Evolutionary conservation across 805 yeast species (phyloP).

Genomic region (Suhomyces sp.): DNA sequence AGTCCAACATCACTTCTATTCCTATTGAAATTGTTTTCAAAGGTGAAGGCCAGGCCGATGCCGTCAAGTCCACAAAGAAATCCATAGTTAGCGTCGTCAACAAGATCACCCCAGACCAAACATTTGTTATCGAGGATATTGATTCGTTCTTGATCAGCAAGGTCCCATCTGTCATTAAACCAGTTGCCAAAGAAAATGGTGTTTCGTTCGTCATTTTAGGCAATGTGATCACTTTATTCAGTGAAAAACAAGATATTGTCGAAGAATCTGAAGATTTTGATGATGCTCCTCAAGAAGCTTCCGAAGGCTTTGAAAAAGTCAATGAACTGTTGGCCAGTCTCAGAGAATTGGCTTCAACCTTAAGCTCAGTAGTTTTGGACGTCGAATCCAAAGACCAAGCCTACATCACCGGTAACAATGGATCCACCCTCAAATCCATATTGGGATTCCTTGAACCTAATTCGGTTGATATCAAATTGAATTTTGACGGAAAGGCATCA

Average conservation of each 20-base stretch:
- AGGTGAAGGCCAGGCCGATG: constrained; percentile 39
- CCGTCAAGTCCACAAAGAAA: constrained; percentile 61
- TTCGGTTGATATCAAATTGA: constrained; percentile 48
- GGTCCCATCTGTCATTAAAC: constrained; percentile 40
- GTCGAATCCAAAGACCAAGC: constrained; percentile 58
- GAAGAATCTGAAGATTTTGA: constrained; percentile 48
- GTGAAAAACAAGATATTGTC: constrained; percentile 46
- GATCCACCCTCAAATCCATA: constrained; percentile 52
- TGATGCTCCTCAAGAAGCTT: constrained; percentile 56
- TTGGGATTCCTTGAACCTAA: constrained; percentile 34
- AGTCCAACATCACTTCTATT: constrained; percentile 41
- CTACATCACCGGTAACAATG: constrained; percentile 58
- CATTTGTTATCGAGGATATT: constrained; percentile 59
- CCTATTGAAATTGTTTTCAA: constrained; percentile 61
- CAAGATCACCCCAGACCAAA: constrained; percentile 62
- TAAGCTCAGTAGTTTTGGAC: constrained; percentile 49
- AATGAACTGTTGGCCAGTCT: constrained; percentile 53
- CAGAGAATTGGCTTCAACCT: constrained; percentile 54
- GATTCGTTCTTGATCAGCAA: constrained; percentile 56
- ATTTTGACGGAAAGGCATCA: constrained; percentile 32
- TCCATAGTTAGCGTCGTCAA: constrained; percentile 73
- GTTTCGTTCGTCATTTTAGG: constrained; percentile 63
- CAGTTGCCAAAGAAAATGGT: constrained; percentile 43
- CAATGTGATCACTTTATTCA: constrained; percentile 52
- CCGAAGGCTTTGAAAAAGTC: constrained; percentile 51